A percentile compares a stretch with the other conserved stretches of the same genome.
These are phyloP conservation scores for Rhamnella rubrinervis DNA, from an alignment of 331 rosid species.

Conservation along the genomic window DNA sequence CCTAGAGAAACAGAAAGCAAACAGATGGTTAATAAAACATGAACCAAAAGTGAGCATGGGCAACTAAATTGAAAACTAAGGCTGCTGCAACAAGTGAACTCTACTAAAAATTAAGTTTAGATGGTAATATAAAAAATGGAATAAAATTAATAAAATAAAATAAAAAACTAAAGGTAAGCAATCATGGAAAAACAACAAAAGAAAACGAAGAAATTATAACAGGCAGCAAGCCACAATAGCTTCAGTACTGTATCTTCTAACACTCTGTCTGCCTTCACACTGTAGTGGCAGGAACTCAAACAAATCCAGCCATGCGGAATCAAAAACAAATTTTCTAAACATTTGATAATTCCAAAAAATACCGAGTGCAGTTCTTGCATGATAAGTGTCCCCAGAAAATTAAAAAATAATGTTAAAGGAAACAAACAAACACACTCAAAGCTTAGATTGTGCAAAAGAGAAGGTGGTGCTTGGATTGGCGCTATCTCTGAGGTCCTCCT, in stretches of 20 bases:
- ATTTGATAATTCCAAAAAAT: neutral
- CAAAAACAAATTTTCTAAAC: neutral
- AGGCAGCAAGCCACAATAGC: neutral
- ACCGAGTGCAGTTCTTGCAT: neutral
- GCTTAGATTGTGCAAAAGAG: too few relatives aligned
- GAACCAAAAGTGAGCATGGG: neutral
- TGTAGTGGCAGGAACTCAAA: neutral
- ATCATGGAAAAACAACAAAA: neutral
- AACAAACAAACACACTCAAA: too few relatives aligned
- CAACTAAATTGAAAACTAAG: neutral
- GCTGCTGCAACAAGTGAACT: neutral
- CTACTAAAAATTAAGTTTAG: neutral
- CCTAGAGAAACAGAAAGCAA: conserved; percentile 45
- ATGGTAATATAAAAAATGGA: neutral
- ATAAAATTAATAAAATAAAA: too few relatives aligned
- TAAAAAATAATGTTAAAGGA: too few relatives aligned
- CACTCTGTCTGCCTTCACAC: neutral
- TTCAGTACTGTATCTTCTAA: neutral
- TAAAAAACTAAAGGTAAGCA: too few relatives aligned
- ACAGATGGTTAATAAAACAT: conserved; percentile 15
- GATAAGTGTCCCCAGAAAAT: neutral
- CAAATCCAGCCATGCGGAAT: neutral
- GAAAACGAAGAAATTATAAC: neutral
- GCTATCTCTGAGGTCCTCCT: too few relatives aligned
- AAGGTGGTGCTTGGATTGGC: too few relatives aligned